Evolutionary conservation across 2,329 filamentous ascomycete genomes (phyloP).

Genomic region (Hypoxylon sp.): DNA sequence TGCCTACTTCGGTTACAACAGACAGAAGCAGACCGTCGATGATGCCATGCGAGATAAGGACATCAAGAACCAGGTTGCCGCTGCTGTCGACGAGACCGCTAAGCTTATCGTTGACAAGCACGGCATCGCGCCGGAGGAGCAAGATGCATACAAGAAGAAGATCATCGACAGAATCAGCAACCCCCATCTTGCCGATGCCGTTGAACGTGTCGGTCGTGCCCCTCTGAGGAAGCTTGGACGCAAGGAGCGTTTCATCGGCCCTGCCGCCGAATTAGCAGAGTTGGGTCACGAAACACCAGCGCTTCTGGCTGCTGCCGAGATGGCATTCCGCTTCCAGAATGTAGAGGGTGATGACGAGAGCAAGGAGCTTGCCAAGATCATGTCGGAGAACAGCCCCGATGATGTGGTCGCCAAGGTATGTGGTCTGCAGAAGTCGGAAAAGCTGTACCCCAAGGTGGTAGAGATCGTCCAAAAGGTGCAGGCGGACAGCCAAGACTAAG

Average conservation of each 20-base stretch:
- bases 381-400: slow-evolving; percentile 80
- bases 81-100: slow-evolving; percentile 87
- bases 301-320: slow-evolving; percentile 87
- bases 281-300: slow-evolving; percentile 78
- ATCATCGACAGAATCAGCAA: slow-evolving; percentile 96
- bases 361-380: slow-evolving; percentile 85
- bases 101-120: slow-evolving; percentile 90
- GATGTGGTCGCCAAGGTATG: slow-evolving; percentile 86
- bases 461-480: slow-evolving; percentile 89
- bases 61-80: slow-evolving; percentile 84
- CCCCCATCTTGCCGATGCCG: slow-evolving; percentile 90
- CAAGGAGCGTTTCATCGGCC: slow-evolving; percentile 96
- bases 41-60: slow-evolving; percentile 86
- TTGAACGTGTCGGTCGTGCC: slow-evolving; percentile 95
- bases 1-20: slow-evolving; percentile 93
- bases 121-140: slow-evolving; percentile 79
- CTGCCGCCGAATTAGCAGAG: slow-evolving; percentile 90
- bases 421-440: slow-evolving; percentile 81
- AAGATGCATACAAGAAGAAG: slow-evolving; percentile 89
- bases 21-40: slow-evolving; percentile 88
- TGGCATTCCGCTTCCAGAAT: slow-evolving; percentile 95
- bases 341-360: slow-evolving; percentile 94
- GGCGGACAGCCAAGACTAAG: slow-evolving; percentile 68
- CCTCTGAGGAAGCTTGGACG: slow-evolving; percentile 93
- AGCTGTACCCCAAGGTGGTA: slow-evolving; percentile 82